These are phyloP conservation scores for Penicillium sp. DNA, from an alignment of 2,329 filamentous ascomycete genomes.

Conservation along the genomic window DNA sequence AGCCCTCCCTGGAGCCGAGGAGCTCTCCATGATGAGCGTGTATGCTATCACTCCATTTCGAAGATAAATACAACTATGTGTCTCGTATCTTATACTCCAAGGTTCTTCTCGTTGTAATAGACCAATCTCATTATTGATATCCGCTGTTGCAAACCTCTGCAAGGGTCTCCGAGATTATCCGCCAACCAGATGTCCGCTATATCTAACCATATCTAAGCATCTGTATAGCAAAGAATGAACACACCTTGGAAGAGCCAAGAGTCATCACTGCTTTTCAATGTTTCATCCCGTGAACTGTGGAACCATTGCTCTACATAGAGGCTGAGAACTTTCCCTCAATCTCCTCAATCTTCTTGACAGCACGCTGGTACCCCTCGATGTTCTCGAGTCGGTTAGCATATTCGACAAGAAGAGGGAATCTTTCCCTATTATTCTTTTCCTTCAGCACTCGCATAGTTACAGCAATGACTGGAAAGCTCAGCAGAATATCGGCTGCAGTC, in stretches of 20 bases:
- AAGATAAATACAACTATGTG: no score
- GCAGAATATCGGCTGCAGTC: constrained; percentile 49
- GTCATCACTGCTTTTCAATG: not conserved
- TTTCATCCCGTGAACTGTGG: not conserved
- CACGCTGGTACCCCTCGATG: constrained; percentile 40
- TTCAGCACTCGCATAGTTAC: constrained; percentile 36
- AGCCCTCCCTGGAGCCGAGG: no score
- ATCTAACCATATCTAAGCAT: not conserved
- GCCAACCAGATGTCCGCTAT: constrained; percentile 4
- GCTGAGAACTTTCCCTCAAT: constrained; percentile 40
- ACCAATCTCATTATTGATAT: not conserved
- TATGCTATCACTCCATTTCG: no score
- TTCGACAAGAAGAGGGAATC: constrained; percentile 39
- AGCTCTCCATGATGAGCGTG: no score
- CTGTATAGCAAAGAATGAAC: not conserved
- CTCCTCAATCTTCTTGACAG: constrained; percentile 43
- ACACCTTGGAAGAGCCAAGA: not conserved
- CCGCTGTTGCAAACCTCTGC: not conserved
- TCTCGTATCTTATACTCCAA: no score
- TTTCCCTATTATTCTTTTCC: constrained; percentile 33
- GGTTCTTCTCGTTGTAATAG: not conserved
- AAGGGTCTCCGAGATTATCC: constrained; percentile 1
- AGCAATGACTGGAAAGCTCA: constrained; percentile 48
- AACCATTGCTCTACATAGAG: constrained; percentile 22
- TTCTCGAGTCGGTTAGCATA: constrained; percentile 40